Conservation (phyloP, 2,329 filamentous ascomycete species). For the Chrysoporthe deuterocubensis region DNA sequence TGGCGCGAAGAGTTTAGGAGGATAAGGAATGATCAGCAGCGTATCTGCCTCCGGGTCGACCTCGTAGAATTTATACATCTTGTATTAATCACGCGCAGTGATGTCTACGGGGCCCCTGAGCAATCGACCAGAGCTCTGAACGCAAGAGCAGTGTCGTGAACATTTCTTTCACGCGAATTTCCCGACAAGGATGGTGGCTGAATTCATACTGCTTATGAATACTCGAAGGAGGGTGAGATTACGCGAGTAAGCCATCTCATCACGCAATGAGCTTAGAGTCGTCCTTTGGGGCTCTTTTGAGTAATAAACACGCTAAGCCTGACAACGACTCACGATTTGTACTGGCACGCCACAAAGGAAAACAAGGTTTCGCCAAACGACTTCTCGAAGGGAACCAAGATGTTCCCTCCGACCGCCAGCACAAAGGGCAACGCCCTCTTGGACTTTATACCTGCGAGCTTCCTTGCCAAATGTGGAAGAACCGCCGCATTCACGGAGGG, state of each 20-base stretch:
- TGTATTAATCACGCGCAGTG: neutral
- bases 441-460: too few relatives aligned
- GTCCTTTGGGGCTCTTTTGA: neutral
- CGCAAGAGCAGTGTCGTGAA: neutral
- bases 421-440: too few relatives aligned
- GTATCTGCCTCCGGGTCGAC: conserved; percentile 41
- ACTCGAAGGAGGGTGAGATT: conserved; percentile 2
- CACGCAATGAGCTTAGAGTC: conserved; percentile 15
- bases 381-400: neutral
- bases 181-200: too few relatives aligned
- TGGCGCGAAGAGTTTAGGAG: conserved; percentile 31
- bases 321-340: neutral
- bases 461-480: too few relatives aligned
- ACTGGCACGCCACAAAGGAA: neutral
- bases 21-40: conserved; percentile 37
- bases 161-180: neutral
- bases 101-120: neutral
- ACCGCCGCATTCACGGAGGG: too few relatives aligned
- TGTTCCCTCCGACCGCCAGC: neutral
- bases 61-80: conserved; percentile 41
- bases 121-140: neutral
- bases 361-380: neutral
- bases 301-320: neutral
- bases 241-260: conserved; percentile 22
- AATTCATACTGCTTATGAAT: neutral